phyloP scores from a whole-genome alignment of 108 stramenopile species.

The Cyclotella cryptica region DNA sequence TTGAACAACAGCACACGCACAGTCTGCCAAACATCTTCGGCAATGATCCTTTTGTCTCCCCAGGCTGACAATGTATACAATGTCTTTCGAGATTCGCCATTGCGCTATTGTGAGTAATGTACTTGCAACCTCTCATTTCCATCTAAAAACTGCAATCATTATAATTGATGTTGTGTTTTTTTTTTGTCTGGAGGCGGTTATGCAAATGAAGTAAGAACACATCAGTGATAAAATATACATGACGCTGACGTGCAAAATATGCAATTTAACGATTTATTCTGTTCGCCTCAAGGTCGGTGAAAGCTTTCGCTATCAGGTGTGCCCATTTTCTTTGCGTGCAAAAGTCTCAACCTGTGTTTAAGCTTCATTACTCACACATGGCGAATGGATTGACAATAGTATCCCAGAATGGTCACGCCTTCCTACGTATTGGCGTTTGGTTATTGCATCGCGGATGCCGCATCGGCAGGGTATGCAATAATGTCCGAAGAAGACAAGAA shows the following conservation, averaged over 20 bases:
- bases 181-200: slow-evolving; percentile 19
- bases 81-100: slow-evolving; percentile 76
- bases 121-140: slow-evolving; percentile 24
- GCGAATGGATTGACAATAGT: slow-evolving; percentile 24
- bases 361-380: too few species aligned
- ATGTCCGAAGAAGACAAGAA: slow-evolving; percentile 37
- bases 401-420: slow-evolving; percentile 72
- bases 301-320: slow-evolving; percentile 76
- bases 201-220: slow-evolving; percentile 33
- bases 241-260: neutral
- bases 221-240: neutral
- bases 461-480: slow-evolving; percentile 61
- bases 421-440: slow-evolving; percentile 82
- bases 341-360: neutral
- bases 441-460: slow-evolving; percentile 81
- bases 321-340: slow-evolving; percentile 2
- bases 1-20: too few species aligned
- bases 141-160: neutral
- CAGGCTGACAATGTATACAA: slow-evolving; percentile 40
- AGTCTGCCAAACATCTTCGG: neutral
- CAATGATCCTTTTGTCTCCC: slow-evolving; percentile 1
- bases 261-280: neutral
- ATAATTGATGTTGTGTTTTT: neutral
- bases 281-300: slow-evolving; percentile 69
- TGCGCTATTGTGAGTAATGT: slow-evolving; percentile 75